phyloP scores from a whole-genome alignment of 2,329 filamentous ascomycete genomes.

The Epichloe sp. region DNA sequence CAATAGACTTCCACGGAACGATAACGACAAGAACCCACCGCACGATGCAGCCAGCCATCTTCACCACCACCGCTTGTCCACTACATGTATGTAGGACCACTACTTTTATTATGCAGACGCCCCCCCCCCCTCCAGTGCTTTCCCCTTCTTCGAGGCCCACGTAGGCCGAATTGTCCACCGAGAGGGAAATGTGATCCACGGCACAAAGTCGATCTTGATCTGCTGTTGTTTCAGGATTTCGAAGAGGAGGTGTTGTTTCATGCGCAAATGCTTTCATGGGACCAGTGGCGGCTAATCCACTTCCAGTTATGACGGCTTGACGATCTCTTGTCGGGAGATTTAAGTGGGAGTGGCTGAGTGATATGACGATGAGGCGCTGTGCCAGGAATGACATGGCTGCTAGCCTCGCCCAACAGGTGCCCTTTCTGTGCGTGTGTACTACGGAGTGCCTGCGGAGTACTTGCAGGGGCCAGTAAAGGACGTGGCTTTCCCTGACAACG shows the following conservation, averaged over 20 bases:
- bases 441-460: too few species aligned
- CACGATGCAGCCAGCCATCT: too few species aligned
- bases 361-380: background rate
- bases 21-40: too few species aligned
- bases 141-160: background rate
- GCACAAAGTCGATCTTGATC: slow-evolving; percentile 11
- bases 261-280: background rate
- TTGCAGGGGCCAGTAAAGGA: too few species aligned
- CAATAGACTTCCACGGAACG: too few species aligned
- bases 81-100: too few species aligned
- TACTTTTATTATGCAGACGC: too few species aligned
- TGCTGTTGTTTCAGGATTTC: slow-evolving; percentile 12
- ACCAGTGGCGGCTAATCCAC: background rate
- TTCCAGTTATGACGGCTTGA: background rate
- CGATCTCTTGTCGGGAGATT: background rate
- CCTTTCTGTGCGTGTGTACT: background rate
- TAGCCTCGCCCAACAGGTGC: background rate
- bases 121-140: too few species aligned
- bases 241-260: background rate
- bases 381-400: background rate
- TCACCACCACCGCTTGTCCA: too few species aligned
- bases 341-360: background rate
- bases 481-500: too few species aligned
- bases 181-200: background rate
- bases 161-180: background rate